phyloP scores from a whole-genome alignment of 345 rosid species.

The Citrus trifoliata region DNA sequence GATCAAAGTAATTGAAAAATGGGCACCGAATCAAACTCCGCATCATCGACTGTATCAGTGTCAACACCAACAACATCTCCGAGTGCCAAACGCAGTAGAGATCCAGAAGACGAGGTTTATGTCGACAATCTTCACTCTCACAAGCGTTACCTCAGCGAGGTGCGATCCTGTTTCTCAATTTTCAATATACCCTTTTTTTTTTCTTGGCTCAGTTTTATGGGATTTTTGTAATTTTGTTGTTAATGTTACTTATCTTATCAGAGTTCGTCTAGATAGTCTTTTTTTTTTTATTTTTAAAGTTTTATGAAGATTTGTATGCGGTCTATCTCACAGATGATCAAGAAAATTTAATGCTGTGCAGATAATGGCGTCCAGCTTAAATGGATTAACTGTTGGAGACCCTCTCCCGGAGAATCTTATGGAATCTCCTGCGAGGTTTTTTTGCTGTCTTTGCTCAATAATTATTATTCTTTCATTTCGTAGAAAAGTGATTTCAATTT shows the following conservation, averaged over 20 bases:
- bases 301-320: too few species aligned
- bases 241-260: too few species aligned
- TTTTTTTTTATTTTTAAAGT: too few species aligned
- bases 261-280: too few species aligned
- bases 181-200: background rate
- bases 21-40: conserved; percentile 34
- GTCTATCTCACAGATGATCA: background rate
- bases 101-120: conserved; percentile 92
- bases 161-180: conserved; percentile 10
- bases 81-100: conserved; percentile 73
- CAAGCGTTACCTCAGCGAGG: conserved; percentile 98
- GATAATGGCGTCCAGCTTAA: conserved; percentile 98
- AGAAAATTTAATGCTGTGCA: conserved; percentile 20
- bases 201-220: too few species aligned
- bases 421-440: conserved; percentile 83
- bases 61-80: conserved; percentile 50
- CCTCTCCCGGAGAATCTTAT: conserved; percentile 70
- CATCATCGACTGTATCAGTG: conserved; percentile 24
- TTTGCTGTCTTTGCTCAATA: conserved; percentile 40
- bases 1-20: conserved; percentile 10
- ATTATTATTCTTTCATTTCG: background rate
- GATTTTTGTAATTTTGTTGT: too few species aligned
- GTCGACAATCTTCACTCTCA: conserved; percentile 89
- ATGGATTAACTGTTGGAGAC: conserved; percentile 91
- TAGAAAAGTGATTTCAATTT: background rate